Conservation (phyloP, 805 yeast genomes). For the Myxozyma neglecta region DNA sequence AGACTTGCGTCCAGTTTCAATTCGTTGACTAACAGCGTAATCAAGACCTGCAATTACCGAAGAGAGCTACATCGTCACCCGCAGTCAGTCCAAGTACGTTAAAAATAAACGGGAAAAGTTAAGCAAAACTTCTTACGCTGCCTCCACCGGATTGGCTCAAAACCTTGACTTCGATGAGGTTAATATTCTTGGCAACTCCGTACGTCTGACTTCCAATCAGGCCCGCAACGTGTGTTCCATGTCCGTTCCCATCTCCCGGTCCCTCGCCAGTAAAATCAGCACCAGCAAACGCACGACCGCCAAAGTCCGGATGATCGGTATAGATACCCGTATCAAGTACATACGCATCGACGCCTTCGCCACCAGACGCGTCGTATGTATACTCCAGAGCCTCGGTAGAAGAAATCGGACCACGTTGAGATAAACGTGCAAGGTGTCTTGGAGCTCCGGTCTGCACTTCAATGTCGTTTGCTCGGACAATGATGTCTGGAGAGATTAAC, state of each 20-base stretch:
- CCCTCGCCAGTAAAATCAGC: constrained; percentile 51
- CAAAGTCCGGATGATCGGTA: constrained; percentile 48
- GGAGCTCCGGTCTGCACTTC: constrained; percentile 56
- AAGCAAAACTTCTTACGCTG: constrained; percentile 26
- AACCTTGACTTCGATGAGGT: constrained; percentile 72
- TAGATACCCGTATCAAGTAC: constrained; percentile 78
- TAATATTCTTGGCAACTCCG: constrained; percentile 77
- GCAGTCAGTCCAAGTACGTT: not conserved
- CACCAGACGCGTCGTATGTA: constrained; percentile 46
- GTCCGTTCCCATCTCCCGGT: constrained; percentile 74
- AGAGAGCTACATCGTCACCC: constrained; percentile 32
- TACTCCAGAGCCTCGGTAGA: constrained; percentile 37
- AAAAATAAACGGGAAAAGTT: not conserved
- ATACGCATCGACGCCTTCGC: constrained; percentile 62
- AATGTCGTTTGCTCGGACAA: constrained; percentile 51
- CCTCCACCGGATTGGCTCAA: constrained; percentile 71
- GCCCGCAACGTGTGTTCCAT: constrained; percentile 96
- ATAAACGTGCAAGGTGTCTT: constrained; percentile 44
- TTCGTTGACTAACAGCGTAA: constrained; percentile 38
- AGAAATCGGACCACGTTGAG: constrained; percentile 35
- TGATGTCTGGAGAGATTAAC: constrained; percentile 66
- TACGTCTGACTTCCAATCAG: constrained; percentile 72
- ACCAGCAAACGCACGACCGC: constrained; percentile 45
- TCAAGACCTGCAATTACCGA: constrained; percentile 43
- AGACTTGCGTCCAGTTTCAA: constrained; percentile 45